Base-by-base conservation (phyloP, 2,329 filamentous ascomycete genomes). In the Trichoderma harzianum region DNA sequence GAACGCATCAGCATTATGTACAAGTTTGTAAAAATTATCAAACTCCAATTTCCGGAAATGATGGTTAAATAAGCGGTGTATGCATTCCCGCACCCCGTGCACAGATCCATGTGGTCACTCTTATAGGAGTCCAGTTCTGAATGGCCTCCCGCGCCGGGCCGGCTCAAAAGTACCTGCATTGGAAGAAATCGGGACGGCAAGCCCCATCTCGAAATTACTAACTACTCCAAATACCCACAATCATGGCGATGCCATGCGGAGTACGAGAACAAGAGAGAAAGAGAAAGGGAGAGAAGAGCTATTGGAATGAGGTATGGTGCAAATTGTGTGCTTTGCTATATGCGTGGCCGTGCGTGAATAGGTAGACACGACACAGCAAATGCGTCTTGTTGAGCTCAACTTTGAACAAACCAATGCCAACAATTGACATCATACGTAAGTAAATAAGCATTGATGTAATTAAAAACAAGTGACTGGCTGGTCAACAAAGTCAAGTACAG, bases 161-260 rank as follows among this genome's bases (percentile, higher is more conserved):
- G 65, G 65, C 34, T 60, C 55, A 43, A 68, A 68, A 32, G 53
- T 68, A 24, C 65, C 65, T 68, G 36, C 55, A 60, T 68, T 68
- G 65, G 65, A 58, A 68, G 53, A 68, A 68, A 32, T 68, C 65
- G 65, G 65, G 65, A 68, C 53, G 34, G 30, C 47, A 5, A 10
- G 53, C 12, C 36, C 65, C 65, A 24, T 68, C 26, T 60, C n/a
- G n/a, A 24, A 32, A 30, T 21, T 24, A 3, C 6, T 24, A 36
- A 30, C 39, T 66, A 28, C 51, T 10, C 43, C 30, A 28, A n/a
- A 21, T 61, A 61, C 11, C 58, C 58, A 61, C 30, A 24, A 24
- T 61, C 30, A 58, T 58, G 26, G 28, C 30, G 32, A n/a, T 14
- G 26, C 8, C 36, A 28, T 28, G 30, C 21, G 21, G 47, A 53